A percentile compares a stretch with the other conserved stretches of the same genome.
These are phyloP conservation scores for Umbelopsis sp. DNA, from an alignment of 371 early-diverging fungal species.

Conservation along the genomic window DNA sequence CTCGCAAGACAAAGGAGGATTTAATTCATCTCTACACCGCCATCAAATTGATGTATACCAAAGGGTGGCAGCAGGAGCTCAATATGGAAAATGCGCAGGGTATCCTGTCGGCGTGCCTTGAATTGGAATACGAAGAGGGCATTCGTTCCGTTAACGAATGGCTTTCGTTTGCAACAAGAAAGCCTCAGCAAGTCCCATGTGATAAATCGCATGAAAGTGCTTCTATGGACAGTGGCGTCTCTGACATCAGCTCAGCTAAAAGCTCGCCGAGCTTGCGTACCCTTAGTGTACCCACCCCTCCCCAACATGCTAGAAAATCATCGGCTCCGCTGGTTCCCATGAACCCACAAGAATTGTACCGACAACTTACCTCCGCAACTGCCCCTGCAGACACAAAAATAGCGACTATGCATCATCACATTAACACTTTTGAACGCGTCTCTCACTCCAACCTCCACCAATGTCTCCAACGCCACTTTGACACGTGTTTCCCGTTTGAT, in stretches of 20 bases:
- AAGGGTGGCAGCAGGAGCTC: slow-evolving; percentile 11
- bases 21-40: slow-evolving; percentile 15
- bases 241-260: slow-evolving; percentile 9
- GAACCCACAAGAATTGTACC: slow-evolving; percentile 16
- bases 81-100: slow-evolving; percentile 9
- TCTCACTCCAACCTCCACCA: slow-evolving; percentile 10
- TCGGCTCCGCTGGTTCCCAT: slow-evolving; percentile 16
- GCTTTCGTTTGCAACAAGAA: background rate
- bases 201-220: background rate
- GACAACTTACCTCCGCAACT: slow-evolving; percentile 6
- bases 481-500: slow-evolving; percentile 21
- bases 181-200: background rate
- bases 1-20: slow-evolving; percentile 10
- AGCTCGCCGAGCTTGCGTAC: slow-evolving; percentile 6
- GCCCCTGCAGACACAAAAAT: background rate
- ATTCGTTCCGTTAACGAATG: slow-evolving; percentile 10
- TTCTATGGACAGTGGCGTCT: slow-evolving; percentile 10
- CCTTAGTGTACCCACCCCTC: background rate
- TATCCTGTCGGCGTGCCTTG: slow-evolving; percentile 8
- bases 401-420: slow-evolving; percentile 13
- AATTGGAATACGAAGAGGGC: slow-evolving; percentile 21
- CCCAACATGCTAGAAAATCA: background rate
- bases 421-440: slow-evolving; percentile 11
- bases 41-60: slow-evolving; percentile 21
- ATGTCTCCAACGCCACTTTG: slow-evolving; percentile 22